Conservation (phyloP, 805 yeast genomes). For the Trichomonascus vanleenenianus region DNA sequence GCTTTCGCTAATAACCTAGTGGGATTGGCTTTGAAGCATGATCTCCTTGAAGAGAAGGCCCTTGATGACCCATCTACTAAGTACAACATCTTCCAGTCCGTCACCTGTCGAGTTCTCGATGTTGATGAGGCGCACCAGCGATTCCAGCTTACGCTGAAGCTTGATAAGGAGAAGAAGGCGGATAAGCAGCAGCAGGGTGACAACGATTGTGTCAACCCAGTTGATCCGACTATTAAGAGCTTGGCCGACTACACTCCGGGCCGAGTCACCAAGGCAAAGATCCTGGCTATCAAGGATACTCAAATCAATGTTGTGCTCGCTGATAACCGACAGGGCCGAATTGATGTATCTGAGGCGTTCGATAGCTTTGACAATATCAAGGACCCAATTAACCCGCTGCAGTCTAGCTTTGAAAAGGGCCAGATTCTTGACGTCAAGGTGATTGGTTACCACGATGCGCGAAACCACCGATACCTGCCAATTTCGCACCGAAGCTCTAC, state of each 20-base stretch:
- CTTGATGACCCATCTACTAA: slow-evolving; percentile 43
- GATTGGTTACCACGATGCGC: slow-evolving; percentile 69
- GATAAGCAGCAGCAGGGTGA: slow-evolving; percentile 42
- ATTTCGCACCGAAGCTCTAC: slow-evolving; percentile 51
- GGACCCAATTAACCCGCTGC: slow-evolving; percentile 50
- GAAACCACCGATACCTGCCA: slow-evolving; percentile 60
- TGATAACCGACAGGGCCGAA: slow-evolving; percentile 69
- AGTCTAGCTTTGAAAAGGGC: slow-evolving; percentile 46
- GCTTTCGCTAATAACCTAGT: slow-evolving; percentile 72
- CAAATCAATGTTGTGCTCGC: slow-evolving; percentile 72
- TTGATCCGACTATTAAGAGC: slow-evolving; percentile 44
- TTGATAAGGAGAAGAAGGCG: slow-evolving; percentile 7
- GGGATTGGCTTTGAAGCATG: slow-evolving; percentile 71
- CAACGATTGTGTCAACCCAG: slow-evolving; percentile 52
- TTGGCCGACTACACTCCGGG: slow-evolving; percentile 54
- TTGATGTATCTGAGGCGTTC: slow-evolving; percentile 68
- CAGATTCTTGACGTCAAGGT: slow-evolving; percentile 53
- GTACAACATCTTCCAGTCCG: slow-evolving; percentile 62
- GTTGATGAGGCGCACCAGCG: slow-evolving; percentile 63
- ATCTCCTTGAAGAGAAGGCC: slow-evolving; percentile 42
- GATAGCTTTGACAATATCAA: slow-evolving; percentile 45
- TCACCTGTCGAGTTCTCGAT: slow-evolving; percentile 57
- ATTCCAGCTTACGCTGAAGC: slow-evolving; percentile 57
- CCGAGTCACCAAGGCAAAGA: slow-evolving; percentile 46
- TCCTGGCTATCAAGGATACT: slow-evolving; percentile 59